A percentile compares a stretch with the other conserved stretches of the same genome.
Conservation (phyloP, 345 rosid genomes). For the Kandelia obovata region DNA sequence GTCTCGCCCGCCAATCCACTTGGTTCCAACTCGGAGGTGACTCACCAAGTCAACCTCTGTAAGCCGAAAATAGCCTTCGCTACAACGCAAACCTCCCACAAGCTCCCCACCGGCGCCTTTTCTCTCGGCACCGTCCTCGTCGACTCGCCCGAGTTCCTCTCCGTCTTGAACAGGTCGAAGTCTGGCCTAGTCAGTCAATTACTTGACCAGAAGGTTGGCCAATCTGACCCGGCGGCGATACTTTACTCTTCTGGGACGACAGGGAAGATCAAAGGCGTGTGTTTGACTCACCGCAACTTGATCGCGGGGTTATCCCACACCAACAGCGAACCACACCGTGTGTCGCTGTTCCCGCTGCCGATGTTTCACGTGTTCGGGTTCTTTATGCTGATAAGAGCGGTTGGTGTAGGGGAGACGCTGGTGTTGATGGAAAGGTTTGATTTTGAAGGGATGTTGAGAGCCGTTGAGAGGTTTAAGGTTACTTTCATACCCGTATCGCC, state of each 20-base stretch:
- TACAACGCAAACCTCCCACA: not conserved
- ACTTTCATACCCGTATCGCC: slow-evolving; percentile 75
- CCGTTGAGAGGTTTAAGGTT: slow-evolving; percentile 50
- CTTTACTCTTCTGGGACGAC: slow-evolving; percentile 85
- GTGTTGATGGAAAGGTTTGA: slow-evolving; percentile 45
- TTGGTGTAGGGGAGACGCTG: slow-evolving; percentile 37
- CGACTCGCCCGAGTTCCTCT: slow-evolving; percentile 59
- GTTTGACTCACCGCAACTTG: slow-evolving; percentile 61
- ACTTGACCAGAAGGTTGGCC: slow-evolving; percentile 30
- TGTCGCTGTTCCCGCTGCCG: slow-evolving; percentile 46
- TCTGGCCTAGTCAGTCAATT: not conserved
- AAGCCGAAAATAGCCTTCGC: slow-evolving; percentile 17
- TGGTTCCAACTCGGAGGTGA: slow-evolving; percentile 6
- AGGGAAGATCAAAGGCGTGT: slow-evolving; percentile 66
- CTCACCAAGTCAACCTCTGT: slow-evolving; percentile 1
- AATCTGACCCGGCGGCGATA: slow-evolving; percentile 61
- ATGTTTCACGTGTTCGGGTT: slow-evolving; percentile 47
- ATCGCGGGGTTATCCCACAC: slow-evolving; percentile 43
- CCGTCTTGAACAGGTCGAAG: slow-evolving; percentile 29
- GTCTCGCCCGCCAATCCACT: slow-evolving; percentile 14
- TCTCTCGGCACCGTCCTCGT: not conserved
- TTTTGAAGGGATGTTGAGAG: slow-evolving; percentile 34
- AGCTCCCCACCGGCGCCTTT: not conserved
- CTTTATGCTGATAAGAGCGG: slow-evolving; percentile 29
- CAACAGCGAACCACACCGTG: slow-evolving; percentile 26